A percentile compares a stretch with the other conserved stretches of the same genome.
These are phyloP conservation scores for Fusarium veterinarium DNA, from an alignment of 2,329 filamentous ascomycete species.

Conservation along the genomic window DNA sequence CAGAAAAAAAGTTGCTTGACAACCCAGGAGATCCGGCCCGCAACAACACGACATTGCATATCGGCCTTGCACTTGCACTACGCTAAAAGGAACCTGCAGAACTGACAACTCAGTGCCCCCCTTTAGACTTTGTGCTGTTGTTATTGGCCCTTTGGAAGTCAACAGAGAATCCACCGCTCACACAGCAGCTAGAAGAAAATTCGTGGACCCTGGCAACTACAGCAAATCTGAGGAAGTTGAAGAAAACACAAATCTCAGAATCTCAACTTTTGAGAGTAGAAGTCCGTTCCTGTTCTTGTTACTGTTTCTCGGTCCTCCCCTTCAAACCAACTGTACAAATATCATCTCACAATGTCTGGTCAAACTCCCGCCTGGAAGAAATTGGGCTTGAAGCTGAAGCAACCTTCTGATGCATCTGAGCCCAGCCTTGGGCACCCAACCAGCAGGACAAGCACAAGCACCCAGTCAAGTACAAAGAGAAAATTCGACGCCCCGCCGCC, in stretches of 20 bases:
- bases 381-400: constrained; percentile 72
- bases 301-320: neutral
- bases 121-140: constrained; percentile 11
- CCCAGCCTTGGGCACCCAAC: constrained; percentile 53
- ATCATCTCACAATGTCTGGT: constrained; percentile 55
- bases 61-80: constrained; percentile 33
- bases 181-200: constrained; percentile 36
- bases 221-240: constrained; percentile 37
- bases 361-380: constrained; percentile 70
- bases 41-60: constrained; percentile 39
- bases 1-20: constrained; percentile 46
- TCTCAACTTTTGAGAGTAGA: neutral
- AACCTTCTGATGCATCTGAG: constrained; percentile 49
- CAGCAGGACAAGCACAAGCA: constrained; percentile 46
- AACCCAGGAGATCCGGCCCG: constrained; percentile 37
- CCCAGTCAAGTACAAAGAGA: constrained; percentile 53
- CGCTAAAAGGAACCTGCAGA: constrained; percentile 39
- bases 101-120: constrained; percentile 29
- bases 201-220: constrained; percentile 27
- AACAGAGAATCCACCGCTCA: constrained; percentile 29
- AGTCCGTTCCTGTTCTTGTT: neutral
- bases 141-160: constrained; percentile 21
- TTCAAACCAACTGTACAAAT: constrained; percentile 9
- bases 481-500: constrained; percentile 52
- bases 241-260: constrained; percentile 18